Evolutionary conservation across 805 yeast genomes (phyloP).

Genomic region (Barnettozyma sp.): DNA sequence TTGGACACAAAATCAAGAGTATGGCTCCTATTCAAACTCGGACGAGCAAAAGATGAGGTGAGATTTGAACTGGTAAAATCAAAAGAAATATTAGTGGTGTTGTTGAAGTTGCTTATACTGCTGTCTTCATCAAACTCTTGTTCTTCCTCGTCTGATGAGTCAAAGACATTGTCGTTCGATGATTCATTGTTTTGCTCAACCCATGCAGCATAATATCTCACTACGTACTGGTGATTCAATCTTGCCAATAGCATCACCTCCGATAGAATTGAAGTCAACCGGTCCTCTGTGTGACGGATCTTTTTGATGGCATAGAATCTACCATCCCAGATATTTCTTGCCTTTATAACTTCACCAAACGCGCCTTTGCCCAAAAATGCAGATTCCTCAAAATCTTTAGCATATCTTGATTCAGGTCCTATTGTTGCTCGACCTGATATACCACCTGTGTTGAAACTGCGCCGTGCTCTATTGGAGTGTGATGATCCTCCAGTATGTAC

Average conservation of each 20-base stretch:
- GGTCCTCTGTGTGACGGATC: constrained; percentile 74
- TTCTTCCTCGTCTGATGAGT: constrained; percentile 15
- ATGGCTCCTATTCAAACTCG: constrained; percentile 28
- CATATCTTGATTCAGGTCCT: constrained; percentile 57
- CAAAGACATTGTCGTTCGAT: constrained; percentile 30
- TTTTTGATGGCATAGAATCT: constrained; percentile 92
- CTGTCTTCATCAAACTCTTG: constrained; percentile 5
- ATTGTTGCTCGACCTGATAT: constrained; percentile 25
- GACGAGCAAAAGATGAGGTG: constrained; percentile 14
- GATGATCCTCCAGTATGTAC: constrained; percentile 25
- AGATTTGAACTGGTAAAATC: constrained; percentile 8
- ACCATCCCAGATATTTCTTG: constrained; percentile 88
- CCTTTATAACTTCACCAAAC: constrained; percentile 97
- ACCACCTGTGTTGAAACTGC: constrained; percentile 36
- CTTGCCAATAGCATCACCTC: constrained; percentile 92
- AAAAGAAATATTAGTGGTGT: constrained; percentile 5
- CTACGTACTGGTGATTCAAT: constrained; percentile 91
- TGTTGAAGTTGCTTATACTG: constrained; percentile 6
- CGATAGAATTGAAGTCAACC: constrained; percentile 71
- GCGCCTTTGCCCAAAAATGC: constrained; percentile 92
- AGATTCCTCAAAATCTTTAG: constrained; percentile 91
- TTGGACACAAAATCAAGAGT: constrained; percentile 63
- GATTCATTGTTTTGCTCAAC: constrained; percentile 57
- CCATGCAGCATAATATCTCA: constrained; percentile 97
- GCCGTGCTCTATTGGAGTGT: constrained; percentile 23